A percentile compares a stretch with the other conserved stretches of the same genome.
Evolutionary conservation across 1,284 basidiomycete species (phyloP).

Genomic region (Meira miltonrushii): DNA sequence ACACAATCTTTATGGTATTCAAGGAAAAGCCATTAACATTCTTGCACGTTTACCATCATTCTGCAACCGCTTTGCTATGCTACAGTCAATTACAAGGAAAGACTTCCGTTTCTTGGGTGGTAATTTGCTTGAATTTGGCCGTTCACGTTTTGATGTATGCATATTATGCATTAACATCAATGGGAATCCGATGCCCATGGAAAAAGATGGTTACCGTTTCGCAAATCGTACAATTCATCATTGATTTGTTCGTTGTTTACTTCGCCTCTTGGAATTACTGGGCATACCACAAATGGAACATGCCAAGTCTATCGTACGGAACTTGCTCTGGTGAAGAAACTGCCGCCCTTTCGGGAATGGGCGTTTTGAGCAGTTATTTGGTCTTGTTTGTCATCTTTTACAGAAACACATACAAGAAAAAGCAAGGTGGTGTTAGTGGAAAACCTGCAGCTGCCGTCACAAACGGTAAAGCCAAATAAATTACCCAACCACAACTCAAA

Average conservation of each 20-base stretch:
- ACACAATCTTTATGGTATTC: constrained; percentile 93
- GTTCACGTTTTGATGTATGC: constrained; percentile 94
- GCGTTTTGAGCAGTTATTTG: constrained; percentile 72
- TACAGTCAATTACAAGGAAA: constrained; percentile 79
- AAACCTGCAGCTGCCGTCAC: no score
- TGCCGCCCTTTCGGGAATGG: constrained; percentile 84
- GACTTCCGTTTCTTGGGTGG: constrained; percentile 81
- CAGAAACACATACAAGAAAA: no score
- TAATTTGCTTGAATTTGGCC: constrained; percentile 82
- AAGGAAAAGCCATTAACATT: constrained; percentile 99
- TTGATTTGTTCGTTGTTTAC: constrained; percentile 26
- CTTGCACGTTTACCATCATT: constrained; percentile 97
- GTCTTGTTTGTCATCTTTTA: constrained; percentile 10
- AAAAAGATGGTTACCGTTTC: constrained; percentile 91
- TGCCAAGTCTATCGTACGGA: constrained; percentile 50
- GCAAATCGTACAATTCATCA: constrained; percentile 67
- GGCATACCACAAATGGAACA: constrained; percentile 20
- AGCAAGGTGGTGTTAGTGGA: no score
- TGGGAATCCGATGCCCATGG: constrained; percentile 59
- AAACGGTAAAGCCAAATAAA: no score
- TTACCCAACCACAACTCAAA: no score
- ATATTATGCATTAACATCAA: constrained; percentile 46
- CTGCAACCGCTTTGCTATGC: constrained; percentile 92
- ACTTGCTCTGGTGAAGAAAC: constrained; percentile 83
- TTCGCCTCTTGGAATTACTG: constrained; percentile 33